Conservation (phyloP, 176 grass and related monocot genomes). For the Aegilops umbellulata region DNA sequence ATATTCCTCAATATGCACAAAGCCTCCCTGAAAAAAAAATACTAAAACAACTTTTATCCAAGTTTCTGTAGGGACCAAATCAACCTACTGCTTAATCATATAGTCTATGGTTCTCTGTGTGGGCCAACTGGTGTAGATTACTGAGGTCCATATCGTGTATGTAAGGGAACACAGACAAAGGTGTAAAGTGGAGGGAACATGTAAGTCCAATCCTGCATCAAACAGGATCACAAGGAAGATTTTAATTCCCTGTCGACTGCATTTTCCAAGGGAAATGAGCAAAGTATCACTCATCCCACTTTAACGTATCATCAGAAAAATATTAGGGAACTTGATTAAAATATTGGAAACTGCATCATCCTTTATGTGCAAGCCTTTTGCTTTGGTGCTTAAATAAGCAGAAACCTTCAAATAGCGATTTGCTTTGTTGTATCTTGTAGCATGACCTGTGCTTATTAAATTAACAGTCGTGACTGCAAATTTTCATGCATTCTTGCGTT, state of each 20-base stretch:
- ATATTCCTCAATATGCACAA: neutral
- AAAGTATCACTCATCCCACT: neutral
- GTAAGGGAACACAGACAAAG: neutral
- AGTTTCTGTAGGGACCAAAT: slow-evolving; percentile 9
- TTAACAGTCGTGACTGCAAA: neutral
- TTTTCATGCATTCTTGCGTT: neutral
- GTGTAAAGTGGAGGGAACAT: neutral
- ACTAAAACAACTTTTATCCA: neutral
- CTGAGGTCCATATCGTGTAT: neutral
- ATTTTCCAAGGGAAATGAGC: neutral
- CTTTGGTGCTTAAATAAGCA: neutral
- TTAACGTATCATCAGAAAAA: neutral
- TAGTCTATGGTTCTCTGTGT: neutral
- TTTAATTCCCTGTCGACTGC: neutral
- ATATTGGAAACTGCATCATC: neutral
- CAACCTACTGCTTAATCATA: neutral
- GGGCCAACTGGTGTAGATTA: neutral
- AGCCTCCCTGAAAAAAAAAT: neutral
- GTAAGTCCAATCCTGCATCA: neutral
- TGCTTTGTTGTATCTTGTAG: neutral
- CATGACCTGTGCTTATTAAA: neutral
- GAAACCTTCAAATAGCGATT: neutral
- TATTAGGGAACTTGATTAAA: neutral
- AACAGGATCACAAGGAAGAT: neutral
- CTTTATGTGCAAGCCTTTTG: neutral